Base-by-base conservation (phyloP, 345 rosid species). In the Acer campestre region DNA sequence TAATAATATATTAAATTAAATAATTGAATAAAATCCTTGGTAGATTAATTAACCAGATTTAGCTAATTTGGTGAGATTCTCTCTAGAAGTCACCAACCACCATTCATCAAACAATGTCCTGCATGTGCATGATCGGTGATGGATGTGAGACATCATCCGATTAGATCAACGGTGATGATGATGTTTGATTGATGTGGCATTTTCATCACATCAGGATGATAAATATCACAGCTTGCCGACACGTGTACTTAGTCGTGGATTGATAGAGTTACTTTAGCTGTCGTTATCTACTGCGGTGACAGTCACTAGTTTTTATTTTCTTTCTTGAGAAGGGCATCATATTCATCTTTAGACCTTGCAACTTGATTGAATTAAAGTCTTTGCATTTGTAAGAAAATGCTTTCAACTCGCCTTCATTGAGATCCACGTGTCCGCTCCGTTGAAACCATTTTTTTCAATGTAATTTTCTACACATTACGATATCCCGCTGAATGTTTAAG, bases 261-360 rank as follows among this genome's bases (percentile, higher is more conserved):
- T 46, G 76, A 70, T 71, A 71, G 35, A 11, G 70, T 59, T 31
- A 58, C 80, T 4, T 20, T 2, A 48, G 77, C 70, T 68, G 77
- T 71, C 69, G 27, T 61, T 35, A 18, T 59, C 77, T 73, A 7
- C 70, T 35, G 70, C 77, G 16, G 73, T 76, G 74, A 66, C 77
- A 76, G 73, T 48, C 75, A 31, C 56, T 29, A 2, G 10, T n/a
- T 59, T 56, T 10, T 20, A 59, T 59, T 22, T 59, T 20, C 23
- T 64, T 53, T 59, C 73, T 72, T 35, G 66, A 35, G 65, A 71
- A 71, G 46, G 25, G 64, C 49, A 55, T 71, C 75, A 10, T 63
- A 29, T 63, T 59, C 27, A 59, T 59, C 61, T 56, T 56, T 20
- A 12, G 10, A 7, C 23, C n/a, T 5, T 13, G 7, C 63, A 59